Evolutionary conservation across 768 basidiomycete genomes (phyloP).

Genomic region (Mycena leptocephala): DNA sequence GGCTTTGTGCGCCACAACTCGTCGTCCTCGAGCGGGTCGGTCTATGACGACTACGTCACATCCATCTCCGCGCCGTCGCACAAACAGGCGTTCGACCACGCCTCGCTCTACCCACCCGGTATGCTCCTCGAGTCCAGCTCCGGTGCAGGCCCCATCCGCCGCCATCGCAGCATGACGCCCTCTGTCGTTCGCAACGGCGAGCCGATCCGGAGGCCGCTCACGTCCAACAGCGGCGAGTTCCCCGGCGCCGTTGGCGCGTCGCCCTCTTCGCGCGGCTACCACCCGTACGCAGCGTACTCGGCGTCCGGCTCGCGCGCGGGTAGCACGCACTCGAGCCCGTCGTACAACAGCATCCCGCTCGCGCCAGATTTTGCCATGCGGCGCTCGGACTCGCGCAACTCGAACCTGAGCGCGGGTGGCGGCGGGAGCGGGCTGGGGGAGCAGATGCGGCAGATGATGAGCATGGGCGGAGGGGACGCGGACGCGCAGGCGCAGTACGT

Average conservation of each 20-base stretch:
- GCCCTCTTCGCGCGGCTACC: slow-evolving; percentile 65
- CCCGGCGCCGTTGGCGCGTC: slow-evolving; percentile 50
- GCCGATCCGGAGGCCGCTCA: slow-evolving; percentile 64
- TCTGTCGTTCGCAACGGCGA: slow-evolving; percentile 70
- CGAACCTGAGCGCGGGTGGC: slow-evolving; percentile 47
- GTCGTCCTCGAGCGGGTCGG: neutral
- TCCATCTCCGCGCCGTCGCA: slow-evolving; percentile 81
- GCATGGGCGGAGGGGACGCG: slow-evolving; percentile 37
- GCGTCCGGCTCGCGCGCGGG: slow-evolving; percentile 52
- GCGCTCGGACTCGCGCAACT: slow-evolving; percentile 58
- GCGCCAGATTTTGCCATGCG: slow-evolving; percentile 51
- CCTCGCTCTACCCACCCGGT: slow-evolving; percentile 63
- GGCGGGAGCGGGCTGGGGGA: slow-evolving; percentile 52
- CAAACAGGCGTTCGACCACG: slow-evolving; percentile 77
- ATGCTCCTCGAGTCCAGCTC: slow-evolving; percentile 49
- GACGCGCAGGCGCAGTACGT: slow-evolving; percentile 32
- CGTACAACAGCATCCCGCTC: slow-evolving; percentile 57
- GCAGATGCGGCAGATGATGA: slow-evolving; percentile 64
- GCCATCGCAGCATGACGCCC: slow-evolving; percentile 87
- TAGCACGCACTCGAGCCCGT: slow-evolving; percentile 65
- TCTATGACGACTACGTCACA: slow-evolving; percentile 48
- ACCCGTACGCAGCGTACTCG: slow-evolving; percentile 66
- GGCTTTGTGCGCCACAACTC: slow-evolving; percentile 19
- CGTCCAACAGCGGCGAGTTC: slow-evolving; percentile 60
- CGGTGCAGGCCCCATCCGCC: slow-evolving; percentile 55